phyloP scores from a whole-genome alignment of 139 green algal genomes.

The Picochlorum sp. region DNA sequence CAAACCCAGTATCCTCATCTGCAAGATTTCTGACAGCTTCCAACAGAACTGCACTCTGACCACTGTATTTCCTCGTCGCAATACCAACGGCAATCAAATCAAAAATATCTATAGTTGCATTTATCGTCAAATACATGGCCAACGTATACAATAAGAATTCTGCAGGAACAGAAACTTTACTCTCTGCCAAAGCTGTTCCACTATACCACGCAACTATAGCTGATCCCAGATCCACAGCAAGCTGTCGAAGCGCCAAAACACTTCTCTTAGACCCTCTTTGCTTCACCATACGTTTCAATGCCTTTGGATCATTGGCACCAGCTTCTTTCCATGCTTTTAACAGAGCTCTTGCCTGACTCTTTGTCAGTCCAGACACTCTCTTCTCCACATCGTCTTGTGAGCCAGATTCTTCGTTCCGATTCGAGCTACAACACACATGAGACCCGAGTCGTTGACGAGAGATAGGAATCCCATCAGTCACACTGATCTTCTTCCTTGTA shows the following conservation, averaged over 20 bases:
- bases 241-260: conserved; percentile 5
- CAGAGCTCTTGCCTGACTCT: conserved; percentile 14
- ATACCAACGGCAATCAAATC: conserved; percentile 5
- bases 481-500: too few species aligned
- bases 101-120: conserved; percentile 26
- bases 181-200: not conserved
- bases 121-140: conserved; percentile 20
- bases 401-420: not conserved
- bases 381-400: not conserved
- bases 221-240: conserved; percentile 11
- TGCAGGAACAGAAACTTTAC: conserved; percentile 7
- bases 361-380: conserved; percentile 4
- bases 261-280: conserved; percentile 5
- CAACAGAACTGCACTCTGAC: conserved; percentile 17
- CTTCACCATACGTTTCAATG: conserved; percentile 16
- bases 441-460: too few species aligned
- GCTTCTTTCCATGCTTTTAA: conserved; percentile 21
- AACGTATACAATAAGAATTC: conserved; percentile 17
- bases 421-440: not conserved
- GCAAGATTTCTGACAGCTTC: conserved; percentile 22
- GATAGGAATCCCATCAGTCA: too few species aligned
- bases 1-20: conserved; percentile 12
- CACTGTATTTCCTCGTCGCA: conserved; percentile 12
- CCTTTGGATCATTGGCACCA: conserved; percentile 12
- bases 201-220: conserved; percentile 18